Evolutionary conservation across 2,329 filamentous ascomycete species (phyloP).

Genomic region (Xylaria sp.): DNA sequence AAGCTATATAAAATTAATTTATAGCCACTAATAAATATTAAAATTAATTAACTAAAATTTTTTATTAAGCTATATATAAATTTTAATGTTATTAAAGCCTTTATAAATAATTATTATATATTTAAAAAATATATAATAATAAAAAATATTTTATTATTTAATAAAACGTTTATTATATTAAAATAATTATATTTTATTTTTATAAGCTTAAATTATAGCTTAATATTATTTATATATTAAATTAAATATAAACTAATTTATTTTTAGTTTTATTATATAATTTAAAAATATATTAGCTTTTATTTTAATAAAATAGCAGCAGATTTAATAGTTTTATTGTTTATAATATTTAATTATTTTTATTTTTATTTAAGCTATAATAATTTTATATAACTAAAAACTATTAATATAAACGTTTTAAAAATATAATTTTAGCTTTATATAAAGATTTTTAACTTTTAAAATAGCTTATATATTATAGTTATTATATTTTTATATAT

Average conservation of each 20-base stretch:
- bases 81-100: not conserved
- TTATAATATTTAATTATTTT: too few species aligned
- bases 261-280: too few species aligned
- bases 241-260: not conserved
- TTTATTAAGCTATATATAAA: not conserved
- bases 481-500: too few species aligned
- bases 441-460: too few species aligned
- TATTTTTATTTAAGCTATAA: not conserved
- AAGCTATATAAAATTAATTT: not conserved
- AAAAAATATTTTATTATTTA: not conserved
- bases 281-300: too few species aligned
- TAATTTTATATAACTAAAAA: too few species aligned
- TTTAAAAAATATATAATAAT: not conserved
- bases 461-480: constrained; percentile 16
- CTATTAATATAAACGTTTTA: not conserved
- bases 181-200: too few species aligned
- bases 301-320: not conserved
- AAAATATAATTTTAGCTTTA: too few species aligned
- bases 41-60: not conserved
- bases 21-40: not conserved
- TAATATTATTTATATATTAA: too few species aligned
- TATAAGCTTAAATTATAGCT: too few species aligned
- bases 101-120: not conserved
- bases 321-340: too few species aligned
- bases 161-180: too few species aligned